Conservation (phyloP, 1,284 basidiomycete genomes). For the Cystobasidium slooffiae region DNA sequence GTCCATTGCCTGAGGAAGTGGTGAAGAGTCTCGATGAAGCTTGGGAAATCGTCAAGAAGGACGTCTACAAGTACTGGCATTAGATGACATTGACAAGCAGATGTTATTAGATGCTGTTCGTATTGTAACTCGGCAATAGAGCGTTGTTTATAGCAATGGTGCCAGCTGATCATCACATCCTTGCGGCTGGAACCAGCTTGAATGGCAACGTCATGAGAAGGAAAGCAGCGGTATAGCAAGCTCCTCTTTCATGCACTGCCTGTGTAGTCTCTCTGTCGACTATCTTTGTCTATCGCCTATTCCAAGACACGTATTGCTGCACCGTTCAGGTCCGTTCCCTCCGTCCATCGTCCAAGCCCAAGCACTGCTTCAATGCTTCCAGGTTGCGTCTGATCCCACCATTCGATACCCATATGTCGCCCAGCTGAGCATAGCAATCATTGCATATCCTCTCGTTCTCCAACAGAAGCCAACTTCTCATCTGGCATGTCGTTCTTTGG, state of each 20-base stretch:
- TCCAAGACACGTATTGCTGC: no score
- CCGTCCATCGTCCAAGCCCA: no score
- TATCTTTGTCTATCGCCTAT: no score
- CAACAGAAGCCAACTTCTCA: slow-evolving; percentile 11
- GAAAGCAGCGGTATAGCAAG: not conserved
- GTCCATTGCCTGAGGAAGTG: slow-evolving; percentile 63
- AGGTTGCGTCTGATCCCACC: slow-evolving; percentile 7
- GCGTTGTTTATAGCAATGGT: not conserved
- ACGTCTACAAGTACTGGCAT: slow-evolving; percentile 36
- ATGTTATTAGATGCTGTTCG: no score
- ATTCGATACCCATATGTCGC: not conserved
- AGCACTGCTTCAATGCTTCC: not conserved
- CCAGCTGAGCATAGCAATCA: not conserved
- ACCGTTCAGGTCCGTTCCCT: no score
- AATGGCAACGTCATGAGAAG: not conserved
- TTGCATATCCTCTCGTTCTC: not conserved
- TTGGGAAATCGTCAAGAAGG: slow-evolving; percentile 52
- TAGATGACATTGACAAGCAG: no score
- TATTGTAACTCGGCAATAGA: not conserved
- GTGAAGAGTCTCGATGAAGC: slow-evolving; percentile 59
- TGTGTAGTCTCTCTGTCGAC: no score
- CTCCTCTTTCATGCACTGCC: not conserved
- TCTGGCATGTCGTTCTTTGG: slow-evolving; percentile 41
- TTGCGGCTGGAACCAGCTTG: not conserved
- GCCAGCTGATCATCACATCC: not conserved